Conservation (phyloP, 2,329 filamentous ascomycete genomes). For the Hymenoscyphus occultus region DNA sequence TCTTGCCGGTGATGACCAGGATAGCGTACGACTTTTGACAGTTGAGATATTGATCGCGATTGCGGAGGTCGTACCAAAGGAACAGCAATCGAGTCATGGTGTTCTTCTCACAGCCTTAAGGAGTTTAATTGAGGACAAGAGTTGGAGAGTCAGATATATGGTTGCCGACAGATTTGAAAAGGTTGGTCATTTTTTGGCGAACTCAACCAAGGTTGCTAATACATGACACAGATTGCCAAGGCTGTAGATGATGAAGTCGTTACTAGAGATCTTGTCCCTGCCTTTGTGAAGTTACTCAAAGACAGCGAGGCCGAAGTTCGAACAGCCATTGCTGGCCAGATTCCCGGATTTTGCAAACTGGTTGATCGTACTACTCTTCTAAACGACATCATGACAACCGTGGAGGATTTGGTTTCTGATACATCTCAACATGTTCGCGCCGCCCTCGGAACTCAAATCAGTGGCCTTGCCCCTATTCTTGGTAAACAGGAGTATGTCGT, state of each 20-base stretch:
- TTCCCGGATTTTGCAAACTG: constrained; percentile 89
- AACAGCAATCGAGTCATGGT: constrained; percentile 94
- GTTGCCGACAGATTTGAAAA: constrained; percentile 98
- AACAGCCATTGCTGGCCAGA: constrained; percentile 95
- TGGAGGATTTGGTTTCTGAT: constrained; percentile 95
- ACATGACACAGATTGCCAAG: constrained; percentile 79
- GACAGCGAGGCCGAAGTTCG: constrained; percentile 97
- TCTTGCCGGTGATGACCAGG: constrained; percentile 92
- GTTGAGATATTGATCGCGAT: constrained; percentile 96
- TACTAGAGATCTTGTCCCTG: constrained; percentile 86
- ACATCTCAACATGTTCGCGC: constrained; percentile 95
- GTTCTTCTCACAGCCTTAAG: constrained; percentile 87
- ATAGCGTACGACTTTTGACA: constrained; percentile 92
- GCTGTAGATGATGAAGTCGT: constrained; percentile 97
- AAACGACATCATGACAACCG: constrained; percentile 92
- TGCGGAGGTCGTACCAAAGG: constrained; percentile 94
- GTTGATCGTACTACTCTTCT: constrained; percentile 85
- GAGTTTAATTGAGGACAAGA: constrained; percentile 97
- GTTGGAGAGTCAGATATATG: constrained; percentile 99
- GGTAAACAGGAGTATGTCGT: constrained; percentile 87
- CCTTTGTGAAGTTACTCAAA: constrained; percentile 96
- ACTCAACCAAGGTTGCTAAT: constrained; percentile 1
- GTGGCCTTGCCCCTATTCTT: constrained; percentile 90
- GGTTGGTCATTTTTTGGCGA: constrained; percentile 48
- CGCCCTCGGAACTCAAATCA: constrained; percentile 93